Conservation (phyloP, 257 asterid genomes). For the Gentiana straminea region DNA sequence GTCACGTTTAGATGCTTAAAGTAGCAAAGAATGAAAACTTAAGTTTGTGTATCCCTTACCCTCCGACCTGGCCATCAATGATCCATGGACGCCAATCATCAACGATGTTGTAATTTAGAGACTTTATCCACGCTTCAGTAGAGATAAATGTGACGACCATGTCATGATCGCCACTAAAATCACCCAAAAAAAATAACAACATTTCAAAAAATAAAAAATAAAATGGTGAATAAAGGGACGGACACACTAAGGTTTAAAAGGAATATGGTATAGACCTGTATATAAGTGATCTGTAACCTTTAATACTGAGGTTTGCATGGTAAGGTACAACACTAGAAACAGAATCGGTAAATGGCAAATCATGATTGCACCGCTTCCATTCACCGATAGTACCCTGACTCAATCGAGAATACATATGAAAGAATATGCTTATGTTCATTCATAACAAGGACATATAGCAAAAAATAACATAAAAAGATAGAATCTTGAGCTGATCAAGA, state of each 20-base stretch:
- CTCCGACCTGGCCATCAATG: conserved; percentile 28
- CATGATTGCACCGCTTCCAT: conserved; percentile 12
- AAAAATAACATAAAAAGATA: not conserved
- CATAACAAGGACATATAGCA: too few species aligned
- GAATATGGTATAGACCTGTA: conserved; percentile 15
- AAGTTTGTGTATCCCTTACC: conserved; percentile 13
- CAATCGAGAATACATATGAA: not conserved
- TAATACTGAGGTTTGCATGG: conserved; percentile 21
- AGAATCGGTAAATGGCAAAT: not conserved
- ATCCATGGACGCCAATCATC: conserved; percentile 40
- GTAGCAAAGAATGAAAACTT: too few species aligned
- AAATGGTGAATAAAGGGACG: too few species aligned
- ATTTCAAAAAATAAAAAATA: not conserved
- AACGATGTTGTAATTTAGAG: conserved; percentile 22
- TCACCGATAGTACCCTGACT: conserved; percentile 15
- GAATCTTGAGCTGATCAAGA: not conserved
- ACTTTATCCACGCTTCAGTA: conserved; percentile 40
- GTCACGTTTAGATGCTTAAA: too few species aligned
- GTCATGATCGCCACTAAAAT: conserved; percentile 36
- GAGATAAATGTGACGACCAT: conserved; percentile 21
- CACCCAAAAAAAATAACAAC: not conserved
- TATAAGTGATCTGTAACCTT: conserved; percentile 26
- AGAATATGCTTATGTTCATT: too few species aligned
- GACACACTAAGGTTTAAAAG: too few species aligned
- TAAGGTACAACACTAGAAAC: conserved; percentile 1